Conservation (phyloP, 805 yeast genomes). For the Ogataea neopini region DNA sequence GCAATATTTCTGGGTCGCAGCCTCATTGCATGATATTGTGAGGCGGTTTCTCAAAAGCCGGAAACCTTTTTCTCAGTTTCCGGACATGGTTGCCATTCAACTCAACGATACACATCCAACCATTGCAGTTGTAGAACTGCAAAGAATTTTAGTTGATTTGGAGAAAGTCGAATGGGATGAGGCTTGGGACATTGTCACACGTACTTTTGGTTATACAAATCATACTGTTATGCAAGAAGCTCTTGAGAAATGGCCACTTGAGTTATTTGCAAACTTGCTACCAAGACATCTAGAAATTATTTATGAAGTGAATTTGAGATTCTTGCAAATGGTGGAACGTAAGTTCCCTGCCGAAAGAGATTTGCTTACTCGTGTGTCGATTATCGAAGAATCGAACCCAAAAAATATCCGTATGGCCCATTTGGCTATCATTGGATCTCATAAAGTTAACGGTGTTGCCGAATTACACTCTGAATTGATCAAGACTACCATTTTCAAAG, state of each 20-base stretch:
- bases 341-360: slow-evolving; percentile 74
- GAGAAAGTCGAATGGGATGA: slow-evolving; percentile 79
- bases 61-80: slow-evolving; percentile 77
- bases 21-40: slow-evolving; percentile 86
- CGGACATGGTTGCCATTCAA: slow-evolving; percentile 88
- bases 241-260: slow-evolving; percentile 93
- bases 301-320: slow-evolving; percentile 78
- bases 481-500: slow-evolving; percentile 85
- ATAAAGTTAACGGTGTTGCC: slow-evolving; percentile 94
- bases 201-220: slow-evolving; percentile 87
- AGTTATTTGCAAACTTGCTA: slow-evolving; percentile 69
- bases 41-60: slow-evolving; percentile 83
- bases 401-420: slow-evolving; percentile 91
- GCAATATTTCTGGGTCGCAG: slow-evolving; percentile 96
- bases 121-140: slow-evolving; percentile 84
- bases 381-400: slow-evolving; percentile 79
- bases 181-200: slow-evolving; percentile 83
- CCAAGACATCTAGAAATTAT: slow-evolving; percentile 93
- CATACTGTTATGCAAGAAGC: slow-evolving; percentile 97
- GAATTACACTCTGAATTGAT: slow-evolving; percentile 91
- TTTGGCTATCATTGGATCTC: slow-evolving; percentile 89
- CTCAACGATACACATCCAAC: slow-evolving; percentile 96
- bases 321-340: slow-evolving; percentile 73
- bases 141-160: slow-evolving; percentile 79
- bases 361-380: slow-evolving; percentile 68